These are phyloP conservation scores for Yamadazyma kitorensis DNA, from an alignment of 805 yeast species.

Conservation along the genomic window DNA sequence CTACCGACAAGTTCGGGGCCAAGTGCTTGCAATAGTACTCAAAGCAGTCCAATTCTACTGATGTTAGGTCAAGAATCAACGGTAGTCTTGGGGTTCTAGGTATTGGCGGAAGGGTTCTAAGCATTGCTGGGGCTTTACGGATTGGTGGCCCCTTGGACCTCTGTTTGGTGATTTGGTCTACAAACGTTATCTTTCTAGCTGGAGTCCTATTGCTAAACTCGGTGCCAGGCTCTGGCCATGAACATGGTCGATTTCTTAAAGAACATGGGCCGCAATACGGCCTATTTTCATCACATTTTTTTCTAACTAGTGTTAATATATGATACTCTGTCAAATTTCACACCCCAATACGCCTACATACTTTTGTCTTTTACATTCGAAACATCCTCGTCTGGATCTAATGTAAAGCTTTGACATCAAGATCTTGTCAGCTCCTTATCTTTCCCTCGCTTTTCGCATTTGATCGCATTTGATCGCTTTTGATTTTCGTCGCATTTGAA, in stretches of 20 bases:
- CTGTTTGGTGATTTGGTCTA: no score
- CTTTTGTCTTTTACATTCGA: constrained; percentile 11
- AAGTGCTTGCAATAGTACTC: constrained; percentile 50
- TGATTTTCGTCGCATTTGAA: no score
- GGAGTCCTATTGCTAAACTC: constrained; percentile 3
- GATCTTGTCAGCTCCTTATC: no score
- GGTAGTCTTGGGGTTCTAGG: background rate
- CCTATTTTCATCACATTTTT: constrained; percentile 14
- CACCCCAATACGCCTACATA: no score
- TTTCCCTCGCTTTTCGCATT: no score
- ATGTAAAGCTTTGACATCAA: no score
- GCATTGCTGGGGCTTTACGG: background rate
- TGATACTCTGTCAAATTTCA: background rate
- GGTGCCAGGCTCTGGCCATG: constrained; percentile 7
- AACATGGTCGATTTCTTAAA: constrained; percentile 6
- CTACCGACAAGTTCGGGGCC: constrained; percentile 46
- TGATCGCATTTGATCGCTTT: no score
- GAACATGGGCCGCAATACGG: constrained; percentile 13
- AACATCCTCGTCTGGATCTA: constrained; percentile 13
- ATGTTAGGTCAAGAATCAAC: background rate
- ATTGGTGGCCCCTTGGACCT: background rate
- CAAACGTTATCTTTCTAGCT: no score
- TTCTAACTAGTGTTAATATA: constrained; percentile 5
- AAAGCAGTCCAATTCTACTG: constrained; percentile 23
- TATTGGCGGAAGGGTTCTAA: background rate